Evolutionary conservation across 257 asterid species (phyloP).

Genomic region (Gentiana macrophylla): DNA sequence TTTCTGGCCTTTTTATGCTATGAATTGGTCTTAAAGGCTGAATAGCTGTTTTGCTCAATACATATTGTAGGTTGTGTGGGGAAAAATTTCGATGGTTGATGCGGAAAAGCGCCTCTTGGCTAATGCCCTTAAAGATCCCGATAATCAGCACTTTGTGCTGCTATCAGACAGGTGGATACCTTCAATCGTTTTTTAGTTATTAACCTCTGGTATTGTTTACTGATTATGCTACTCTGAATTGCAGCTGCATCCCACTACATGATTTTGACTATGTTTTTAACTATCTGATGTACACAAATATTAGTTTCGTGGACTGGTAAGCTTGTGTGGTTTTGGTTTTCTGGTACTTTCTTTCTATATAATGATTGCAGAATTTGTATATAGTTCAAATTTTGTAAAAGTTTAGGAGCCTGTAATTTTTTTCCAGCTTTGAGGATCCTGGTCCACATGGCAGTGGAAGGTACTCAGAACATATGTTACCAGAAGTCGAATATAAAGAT

Average conservation of each 20-base stretch:
- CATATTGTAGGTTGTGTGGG: constrained; percentile 87
- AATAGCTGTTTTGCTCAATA: neutral
- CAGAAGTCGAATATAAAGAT: constrained; percentile 88
- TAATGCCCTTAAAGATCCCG: constrained; percentile 75
- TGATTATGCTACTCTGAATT: constrained; percentile 22
- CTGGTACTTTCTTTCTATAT: neutral
- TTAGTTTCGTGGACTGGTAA: constrained; percentile 92
- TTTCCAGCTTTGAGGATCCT: constrained; percentile 94
- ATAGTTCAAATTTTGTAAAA: too few relatives aligned
- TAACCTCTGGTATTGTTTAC: constrained; percentile 1
- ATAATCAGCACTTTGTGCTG: constrained; percentile 78
- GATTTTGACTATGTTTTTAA: constrained; percentile 80
- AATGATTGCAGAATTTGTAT: too few relatives aligned
- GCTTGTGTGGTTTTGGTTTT: constrained; percentile 10
- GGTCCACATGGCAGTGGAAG: constrained; percentile 99
- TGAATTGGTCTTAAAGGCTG: neutral
- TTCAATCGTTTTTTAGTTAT: constrained; percentile 6
- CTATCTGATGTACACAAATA: constrained; percentile 89
- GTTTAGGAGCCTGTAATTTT: constrained; percentile 4
- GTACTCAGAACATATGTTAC: constrained; percentile 84
- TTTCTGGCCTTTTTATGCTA: neutral
- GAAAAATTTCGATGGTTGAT: constrained; percentile 95
- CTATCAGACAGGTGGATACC: constrained; percentile 82
- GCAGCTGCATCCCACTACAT: constrained; percentile 93
- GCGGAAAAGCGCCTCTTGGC: constrained; percentile 93